phyloP scores from a whole-genome alignment of 1,284 basidiomycete species.

The Puccinia triticina region DNA sequence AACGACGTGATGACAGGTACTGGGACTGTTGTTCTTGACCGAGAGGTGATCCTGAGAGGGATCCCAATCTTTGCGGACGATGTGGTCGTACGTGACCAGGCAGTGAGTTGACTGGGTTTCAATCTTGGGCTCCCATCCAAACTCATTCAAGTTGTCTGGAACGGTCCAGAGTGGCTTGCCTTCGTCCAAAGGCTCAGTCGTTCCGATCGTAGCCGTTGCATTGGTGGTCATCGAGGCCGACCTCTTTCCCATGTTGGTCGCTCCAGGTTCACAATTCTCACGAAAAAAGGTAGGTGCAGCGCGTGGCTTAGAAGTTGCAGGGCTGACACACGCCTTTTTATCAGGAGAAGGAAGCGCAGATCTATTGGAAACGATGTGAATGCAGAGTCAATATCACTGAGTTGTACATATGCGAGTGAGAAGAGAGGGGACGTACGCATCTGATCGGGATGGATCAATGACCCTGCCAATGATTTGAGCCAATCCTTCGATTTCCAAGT shows the following conservation, averaged over 20 bases:
- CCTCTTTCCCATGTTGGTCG: neutral
- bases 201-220: neutral
- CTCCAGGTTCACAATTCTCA: conserved; percentile 20
- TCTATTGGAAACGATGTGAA: neutral
- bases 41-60: conserved; percentile 55
- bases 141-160: conserved; percentile 75
- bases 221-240: conserved; percentile 13
- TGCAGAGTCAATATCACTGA: neutral
- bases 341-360: neutral
- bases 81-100: conserved; percentile 59
- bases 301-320: neutral
- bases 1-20: conserved; percentile 54
- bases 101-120: conserved; percentile 55
- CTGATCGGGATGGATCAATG: conserved; percentile 21
- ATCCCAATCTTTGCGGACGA: conserved; percentile 57
- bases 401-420: neutral
- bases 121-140: conserved; percentile 68
- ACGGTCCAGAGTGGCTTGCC: conserved; percentile 73
- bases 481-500: conserved; percentile 62
- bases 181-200: conserved; percentile 56
- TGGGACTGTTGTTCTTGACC: conserved; percentile 46
- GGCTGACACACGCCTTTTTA: conserved; percentile 3
- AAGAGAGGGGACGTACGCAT: neutral
- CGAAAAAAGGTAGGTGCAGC: neutral
- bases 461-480: conserved; percentile 61